phyloP scores from a whole-genome alignment of 768 basidiomycete species.

The Tylopilus balloui region DNA sequence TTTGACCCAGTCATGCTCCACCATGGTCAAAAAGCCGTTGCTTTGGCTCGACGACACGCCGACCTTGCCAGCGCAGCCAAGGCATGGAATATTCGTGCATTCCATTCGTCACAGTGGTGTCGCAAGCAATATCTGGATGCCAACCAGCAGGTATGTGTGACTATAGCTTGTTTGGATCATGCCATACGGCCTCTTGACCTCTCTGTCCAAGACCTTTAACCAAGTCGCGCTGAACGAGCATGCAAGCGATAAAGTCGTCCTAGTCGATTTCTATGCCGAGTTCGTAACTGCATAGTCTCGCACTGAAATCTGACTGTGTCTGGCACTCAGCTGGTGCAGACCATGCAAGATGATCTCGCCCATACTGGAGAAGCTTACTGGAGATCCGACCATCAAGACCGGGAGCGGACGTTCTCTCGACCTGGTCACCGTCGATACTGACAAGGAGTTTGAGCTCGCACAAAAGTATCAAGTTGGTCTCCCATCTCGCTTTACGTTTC shows the following conservation, averaged over 20 bases:
- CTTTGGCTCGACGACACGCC: slow-evolving; percentile 4
- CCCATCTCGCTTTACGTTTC: not conserved
- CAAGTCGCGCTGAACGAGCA: slow-evolving; percentile 27
- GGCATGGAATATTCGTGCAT: slow-evolving; percentile 20
- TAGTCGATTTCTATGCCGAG: slow-evolving; percentile 84
- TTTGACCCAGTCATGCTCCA: slow-evolving; percentile 10
- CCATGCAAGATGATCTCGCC: slow-evolving; percentile 75
- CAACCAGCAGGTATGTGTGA: slow-evolving; percentile 36
- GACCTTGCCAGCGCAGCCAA: slow-evolving; percentile 19
- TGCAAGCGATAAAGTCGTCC: slow-evolving; percentile 48
- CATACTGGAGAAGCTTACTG: slow-evolving; percentile 55
- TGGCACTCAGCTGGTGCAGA: slow-evolving; percentile 60
- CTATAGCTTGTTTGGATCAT: too few relatives aligned
- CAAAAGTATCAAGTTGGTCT: slow-evolving; percentile 42
- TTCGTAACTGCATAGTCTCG: slow-evolving; percentile 33
- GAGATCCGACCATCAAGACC: slow-evolving; percentile 39
- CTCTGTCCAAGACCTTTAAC: slow-evolving; percentile 34
- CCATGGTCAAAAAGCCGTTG: slow-evolving; percentile 6
- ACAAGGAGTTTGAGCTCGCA: slow-evolving; percentile 50
- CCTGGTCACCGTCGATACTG: slow-evolving; percentile 66
- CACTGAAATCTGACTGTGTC: slow-evolving; percentile 1
- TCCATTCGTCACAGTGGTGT: slow-evolving; percentile 39
- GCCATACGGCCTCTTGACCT: not conserved
- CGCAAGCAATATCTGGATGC: slow-evolving; percentile 43
- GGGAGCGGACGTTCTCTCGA: slow-evolving; percentile 58